phyloP scores from a whole-genome alignment of 129 eudicot genomes.

The sunflower (Helianthus annuus) region DNA sequence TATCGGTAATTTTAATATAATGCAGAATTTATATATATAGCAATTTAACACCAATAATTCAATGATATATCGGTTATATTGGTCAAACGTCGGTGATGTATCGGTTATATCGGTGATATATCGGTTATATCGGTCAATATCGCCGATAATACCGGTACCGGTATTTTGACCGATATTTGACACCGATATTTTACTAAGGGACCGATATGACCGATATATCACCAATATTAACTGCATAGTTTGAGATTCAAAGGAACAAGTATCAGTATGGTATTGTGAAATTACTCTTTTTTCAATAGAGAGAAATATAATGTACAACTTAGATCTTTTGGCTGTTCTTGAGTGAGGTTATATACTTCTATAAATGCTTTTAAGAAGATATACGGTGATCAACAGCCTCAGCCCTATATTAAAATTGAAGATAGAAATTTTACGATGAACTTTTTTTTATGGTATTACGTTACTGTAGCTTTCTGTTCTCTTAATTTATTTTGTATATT shows the following conservation, averaged over 20 bases:
- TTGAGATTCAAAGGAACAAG: constrained; percentile 9
- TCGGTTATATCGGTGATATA: no score
- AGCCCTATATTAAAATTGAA: background rate
- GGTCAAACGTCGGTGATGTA: no score
- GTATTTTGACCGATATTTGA: no score
- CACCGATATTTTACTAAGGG: no score
- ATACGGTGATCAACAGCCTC: background rate
- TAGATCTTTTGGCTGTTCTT: constrained; percentile 6
- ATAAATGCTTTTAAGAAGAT: background rate
- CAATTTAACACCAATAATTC: no score
- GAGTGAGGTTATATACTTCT: background rate
- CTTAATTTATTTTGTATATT: constrained; percentile 15
- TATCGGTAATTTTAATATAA: no score
- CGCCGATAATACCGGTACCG: no score
- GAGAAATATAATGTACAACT: background rate
- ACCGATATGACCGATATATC: no score
- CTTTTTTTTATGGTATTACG: background rate
- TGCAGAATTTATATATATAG: no score
- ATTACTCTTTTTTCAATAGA: background rate
- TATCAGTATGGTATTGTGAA: constrained; percentile 15
- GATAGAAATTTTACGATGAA: background rate
- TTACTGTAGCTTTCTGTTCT: constrained; percentile 6
- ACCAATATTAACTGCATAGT: no score
- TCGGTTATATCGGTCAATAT: no score
- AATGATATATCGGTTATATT: no score